phyloP scores from a whole-genome alignment of 129 eudicot genomes.

The Escallonia herrerae region DNA sequence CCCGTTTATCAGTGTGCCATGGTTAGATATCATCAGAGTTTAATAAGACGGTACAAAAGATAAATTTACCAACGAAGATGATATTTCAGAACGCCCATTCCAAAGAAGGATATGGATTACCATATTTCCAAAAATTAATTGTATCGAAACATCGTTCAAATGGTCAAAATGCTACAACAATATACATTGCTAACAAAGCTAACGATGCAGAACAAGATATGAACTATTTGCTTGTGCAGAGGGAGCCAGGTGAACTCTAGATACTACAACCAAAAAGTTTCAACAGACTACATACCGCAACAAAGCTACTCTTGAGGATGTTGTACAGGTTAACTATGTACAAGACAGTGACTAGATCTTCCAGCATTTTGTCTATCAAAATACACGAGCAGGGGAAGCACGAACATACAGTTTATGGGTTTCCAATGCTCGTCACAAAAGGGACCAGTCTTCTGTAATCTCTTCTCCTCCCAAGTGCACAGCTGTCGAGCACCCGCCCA shows the following conservation, averaged over 20 bases:
- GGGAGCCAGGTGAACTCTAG: background rate
- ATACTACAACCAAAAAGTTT: background rate
- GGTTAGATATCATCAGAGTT: too few species aligned
- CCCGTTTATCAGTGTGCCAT: too few species aligned
- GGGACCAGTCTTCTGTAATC: constrained; percentile 93
- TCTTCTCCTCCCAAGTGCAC: constrained; percentile 89
- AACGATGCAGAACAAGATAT: too few species aligned
- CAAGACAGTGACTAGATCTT: constrained; percentile 18
- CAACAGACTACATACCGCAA: constrained; percentile 22
- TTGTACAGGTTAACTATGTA: constrained; percentile 18
- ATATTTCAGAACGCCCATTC: too few species aligned
- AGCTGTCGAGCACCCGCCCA: constrained; percentile 86
- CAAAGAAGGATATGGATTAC: too few species aligned
- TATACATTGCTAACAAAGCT: too few species aligned
- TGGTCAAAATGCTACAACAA: too few species aligned
- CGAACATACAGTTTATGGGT: constrained; percentile 25
- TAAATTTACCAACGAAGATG: too few species aligned
- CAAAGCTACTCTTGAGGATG: constrained; percentile 5
- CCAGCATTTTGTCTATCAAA: constrained; percentile 18
- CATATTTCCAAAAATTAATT: too few species aligned
- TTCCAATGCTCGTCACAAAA: constrained; percentile 63
- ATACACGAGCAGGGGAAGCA: constrained; percentile 9
- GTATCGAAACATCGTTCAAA: too few species aligned
- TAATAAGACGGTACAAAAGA: too few species aligned
- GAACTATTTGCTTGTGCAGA: too few species aligned